phyloP scores from a whole-genome alignment of 306 rosid genomes.

The Mucuna pruriens region DNA sequence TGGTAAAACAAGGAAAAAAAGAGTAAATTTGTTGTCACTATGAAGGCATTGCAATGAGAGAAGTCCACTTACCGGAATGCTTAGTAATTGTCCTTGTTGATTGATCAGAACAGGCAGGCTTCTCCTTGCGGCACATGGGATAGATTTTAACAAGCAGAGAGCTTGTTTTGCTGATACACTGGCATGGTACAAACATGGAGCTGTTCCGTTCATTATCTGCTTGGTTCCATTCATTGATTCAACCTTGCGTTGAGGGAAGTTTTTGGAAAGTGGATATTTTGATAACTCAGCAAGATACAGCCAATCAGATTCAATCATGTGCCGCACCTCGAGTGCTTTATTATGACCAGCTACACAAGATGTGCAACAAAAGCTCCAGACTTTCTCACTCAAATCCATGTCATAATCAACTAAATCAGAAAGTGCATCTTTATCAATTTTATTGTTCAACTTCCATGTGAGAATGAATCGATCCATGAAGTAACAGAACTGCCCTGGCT shows the following conservation, averaged over 20 bases:
- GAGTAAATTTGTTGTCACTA: background rate
- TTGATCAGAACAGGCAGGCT: conserved; percentile 77
- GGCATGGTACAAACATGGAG: conserved; percentile 55
- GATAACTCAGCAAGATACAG: conserved; percentile 73
- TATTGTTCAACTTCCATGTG: conserved; percentile 61
- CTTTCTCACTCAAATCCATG: conserved; percentile 32
- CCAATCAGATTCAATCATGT: conserved; percentile 90
- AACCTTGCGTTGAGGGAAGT: conserved; percentile 34
- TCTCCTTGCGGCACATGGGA: conserved; percentile 91
- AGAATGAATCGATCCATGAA: conserved; percentile 85
- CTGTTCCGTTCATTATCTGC: conserved; percentile 44
- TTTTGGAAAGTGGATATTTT: conserved; percentile 40
- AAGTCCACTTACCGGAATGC: conserved; percentile 76
- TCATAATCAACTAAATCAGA: conserved; percentile 37
- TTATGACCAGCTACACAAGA: conserved; percentile 47
- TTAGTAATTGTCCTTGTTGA: conserved; percentile 61
- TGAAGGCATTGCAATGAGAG: background rate
- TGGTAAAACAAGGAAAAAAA: background rate
- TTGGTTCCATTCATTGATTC: conserved; percentile 21
- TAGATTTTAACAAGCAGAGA: conserved; percentile 56
- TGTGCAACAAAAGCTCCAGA: conserved; percentile 32
- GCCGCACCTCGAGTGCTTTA: conserved; percentile 56
- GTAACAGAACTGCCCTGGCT: conserved; percentile 58
- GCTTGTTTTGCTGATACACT: conserved; percentile 71
- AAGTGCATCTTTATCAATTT: conserved; percentile 34